A percentile compares a stretch with the other conserved stretches of the same genome.
Evolutionary conservation across 371 early-diverging fungal species (phyloP).

Genomic region (Conidiobolus incongruus): DNA sequence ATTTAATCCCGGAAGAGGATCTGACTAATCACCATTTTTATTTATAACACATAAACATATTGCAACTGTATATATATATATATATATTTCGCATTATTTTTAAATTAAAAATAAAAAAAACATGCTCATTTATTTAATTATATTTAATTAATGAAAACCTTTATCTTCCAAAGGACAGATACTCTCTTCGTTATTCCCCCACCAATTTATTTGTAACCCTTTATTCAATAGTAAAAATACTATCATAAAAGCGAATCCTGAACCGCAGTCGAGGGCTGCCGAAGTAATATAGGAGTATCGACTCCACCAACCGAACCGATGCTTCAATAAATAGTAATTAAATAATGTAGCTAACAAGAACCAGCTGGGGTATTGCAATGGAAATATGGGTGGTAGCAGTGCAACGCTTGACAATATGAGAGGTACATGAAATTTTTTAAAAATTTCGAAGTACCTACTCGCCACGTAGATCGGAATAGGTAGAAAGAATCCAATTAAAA

Average conservation of each 20-base stretch:
- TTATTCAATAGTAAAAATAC: conserved; percentile 22
- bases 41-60: too few relatives aligned
- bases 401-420: conserved; percentile 15
- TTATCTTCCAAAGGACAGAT: not conserved
- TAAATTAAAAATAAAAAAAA: too few relatives aligned
- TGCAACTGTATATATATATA: too few relatives aligned
- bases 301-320: conserved; percentile 33
- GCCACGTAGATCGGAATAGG: conserved; percentile 24
- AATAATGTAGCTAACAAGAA: conserved; percentile 32
- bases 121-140: too few relatives aligned
- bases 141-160: too few relatives aligned
- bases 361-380: conserved; percentile 23
- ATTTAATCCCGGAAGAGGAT: too few relatives aligned
- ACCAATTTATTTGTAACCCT: conserved; percentile 8
- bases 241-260: conserved; percentile 20
- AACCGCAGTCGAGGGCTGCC: conserved; percentile 50
- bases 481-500: conserved; percentile 26
- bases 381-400: conserved; percentile 12
- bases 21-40: too few relatives aligned
- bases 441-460: conserved; percentile 9
- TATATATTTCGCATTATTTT: too few relatives aligned
- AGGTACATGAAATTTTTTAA: conserved; percentile 11
- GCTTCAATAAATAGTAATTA: conserved; percentile 26
- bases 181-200: conserved; percentile 8
- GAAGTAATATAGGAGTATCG: conserved; percentile 49